Percentiles rank a stretch among this genome's conserved stretches.
phyloP scores from a whole-genome alignment of 768 basidiomycete genomes.

The Mycena belliarum region DNA sequence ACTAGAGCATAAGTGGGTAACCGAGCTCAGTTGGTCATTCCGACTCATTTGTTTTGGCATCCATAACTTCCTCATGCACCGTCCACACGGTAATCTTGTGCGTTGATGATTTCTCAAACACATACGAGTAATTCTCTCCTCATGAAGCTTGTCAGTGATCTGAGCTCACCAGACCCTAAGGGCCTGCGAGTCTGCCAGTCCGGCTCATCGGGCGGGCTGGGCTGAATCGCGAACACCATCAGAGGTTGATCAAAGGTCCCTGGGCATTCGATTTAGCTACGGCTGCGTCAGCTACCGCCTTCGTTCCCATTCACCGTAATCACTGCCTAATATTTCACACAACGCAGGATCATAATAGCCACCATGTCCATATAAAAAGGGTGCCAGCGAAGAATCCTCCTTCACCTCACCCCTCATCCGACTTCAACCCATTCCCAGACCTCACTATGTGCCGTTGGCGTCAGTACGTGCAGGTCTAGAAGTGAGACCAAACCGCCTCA shows the following conservation, averaged over 20 bases:
- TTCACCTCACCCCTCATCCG: neutral
- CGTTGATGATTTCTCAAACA: constrained; percentile 5
- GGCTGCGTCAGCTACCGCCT: neutral
- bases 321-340: neutral
- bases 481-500: too few relatives aligned
- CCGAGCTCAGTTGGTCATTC: constrained; percentile 12
- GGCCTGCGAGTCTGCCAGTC: neutral
- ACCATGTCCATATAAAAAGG: constrained; percentile 19
- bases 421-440: constrained; percentile 6
- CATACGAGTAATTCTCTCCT: constrained; percentile 3
- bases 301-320: neutral
- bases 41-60: neutral
- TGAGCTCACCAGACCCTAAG: constrained; percentile 11
- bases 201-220: neutral
- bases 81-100: constrained; percentile 7
- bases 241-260: neutral
- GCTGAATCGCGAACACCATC: constrained; percentile 12
- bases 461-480: constrained; percentile 43
- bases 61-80: neutral
- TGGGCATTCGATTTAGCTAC: constrained; percentile 8
- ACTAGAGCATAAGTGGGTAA: constrained; percentile 2
- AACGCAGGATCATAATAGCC: constrained; percentile 14
- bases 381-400: neutral
- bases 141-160: neutral
- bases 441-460: constrained; percentile 24